Conservation (phyloP, 129 eudicot species). For the Flaveria ramosissima region DNA sequence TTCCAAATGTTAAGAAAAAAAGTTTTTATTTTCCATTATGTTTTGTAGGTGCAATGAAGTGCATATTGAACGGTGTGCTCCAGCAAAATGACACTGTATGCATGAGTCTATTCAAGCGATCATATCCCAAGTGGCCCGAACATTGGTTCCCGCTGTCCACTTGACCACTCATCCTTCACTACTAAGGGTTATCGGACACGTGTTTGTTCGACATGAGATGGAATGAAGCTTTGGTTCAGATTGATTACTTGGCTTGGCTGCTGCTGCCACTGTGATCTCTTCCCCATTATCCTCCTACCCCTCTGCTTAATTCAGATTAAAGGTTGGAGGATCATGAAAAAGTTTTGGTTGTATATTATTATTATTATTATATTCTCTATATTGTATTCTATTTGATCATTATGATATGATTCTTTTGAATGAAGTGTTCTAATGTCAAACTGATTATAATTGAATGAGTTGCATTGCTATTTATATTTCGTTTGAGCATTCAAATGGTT, state of each 20-base stretch:
- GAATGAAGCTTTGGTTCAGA: conserved; percentile 99
- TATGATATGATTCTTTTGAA: conserved; percentile 11
- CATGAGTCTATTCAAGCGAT: conserved; percentile 90
- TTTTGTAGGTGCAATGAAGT: conserved; percentile 89
- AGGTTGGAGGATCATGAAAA: conserved; percentile 35
- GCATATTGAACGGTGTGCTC: conserved; percentile 86
- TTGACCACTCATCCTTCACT: conserved; percentile 24
- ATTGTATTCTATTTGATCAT: background rate
- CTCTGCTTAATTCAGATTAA: conserved; percentile 23
- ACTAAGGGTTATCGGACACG: conserved; percentile 22
- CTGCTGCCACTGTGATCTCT: conserved; percentile 28
- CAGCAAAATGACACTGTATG: conserved; percentile 92
- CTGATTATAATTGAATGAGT: conserved; percentile 16
- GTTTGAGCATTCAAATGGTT: background rate
- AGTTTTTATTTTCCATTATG: background rate
- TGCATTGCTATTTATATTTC: background rate
- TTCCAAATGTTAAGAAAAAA: background rate
- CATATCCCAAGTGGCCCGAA: conserved; percentile 94
- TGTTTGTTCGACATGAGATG: conserved; percentile 36
- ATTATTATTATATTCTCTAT: background rate
- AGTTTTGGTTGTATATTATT: conserved; percentile 14
- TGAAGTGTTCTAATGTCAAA: background rate
- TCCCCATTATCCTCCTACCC: conserved; percentile 21
- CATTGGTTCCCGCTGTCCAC: conserved; percentile 72
- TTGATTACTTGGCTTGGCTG: conserved; percentile 31